Percentiles rank a stretch among this genome's conserved stretches.
These are phyloP conservation scores for Camelina hispida DNA, from an alignment of 345 rosid species.

Conservation along the genomic window DNA sequence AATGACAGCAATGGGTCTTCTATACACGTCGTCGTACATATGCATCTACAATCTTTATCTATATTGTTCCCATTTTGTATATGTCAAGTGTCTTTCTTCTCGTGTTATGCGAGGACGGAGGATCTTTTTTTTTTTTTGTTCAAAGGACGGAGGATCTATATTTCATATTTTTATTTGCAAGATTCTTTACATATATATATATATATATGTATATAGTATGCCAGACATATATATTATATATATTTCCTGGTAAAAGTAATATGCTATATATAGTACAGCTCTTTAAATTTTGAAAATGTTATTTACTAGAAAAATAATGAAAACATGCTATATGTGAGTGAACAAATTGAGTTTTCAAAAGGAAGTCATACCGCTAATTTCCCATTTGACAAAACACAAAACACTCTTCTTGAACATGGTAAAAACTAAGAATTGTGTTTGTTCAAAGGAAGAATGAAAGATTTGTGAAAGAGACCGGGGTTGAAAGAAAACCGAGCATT, in stretches of 20 bases:
- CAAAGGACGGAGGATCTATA: conserved; percentile 16
- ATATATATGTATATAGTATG: too few relatives aligned
- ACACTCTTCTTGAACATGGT: not conserved
- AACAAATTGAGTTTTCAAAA: not conserved
- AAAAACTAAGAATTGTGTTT: not conserved
- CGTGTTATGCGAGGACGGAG: conserved; percentile 32
- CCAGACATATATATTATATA: too few relatives aligned
- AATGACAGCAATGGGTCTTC: conserved; percentile 9
- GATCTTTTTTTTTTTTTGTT: too few relatives aligned
- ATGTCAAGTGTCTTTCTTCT: conserved; percentile 15
- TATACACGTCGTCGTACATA: not conserved
- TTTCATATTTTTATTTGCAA: not conserved
- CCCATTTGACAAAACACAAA: not conserved
- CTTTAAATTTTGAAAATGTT: too few relatives aligned
- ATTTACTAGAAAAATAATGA: not conserved
- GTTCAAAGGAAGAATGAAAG: not conserved
- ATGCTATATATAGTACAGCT: too few relatives aligned
- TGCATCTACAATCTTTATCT: not conserved
- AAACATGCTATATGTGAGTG: not conserved
- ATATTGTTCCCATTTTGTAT: not conserved
- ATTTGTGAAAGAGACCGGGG: not conserved
- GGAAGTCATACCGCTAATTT: not conserved
- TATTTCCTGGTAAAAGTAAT: too few relatives aligned
- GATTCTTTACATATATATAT: not conserved
- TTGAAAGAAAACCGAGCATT: not conserved